phyloP scores from a whole-genome alignment of 345 rosid genomes.

The Balakata baccata region DNA sequence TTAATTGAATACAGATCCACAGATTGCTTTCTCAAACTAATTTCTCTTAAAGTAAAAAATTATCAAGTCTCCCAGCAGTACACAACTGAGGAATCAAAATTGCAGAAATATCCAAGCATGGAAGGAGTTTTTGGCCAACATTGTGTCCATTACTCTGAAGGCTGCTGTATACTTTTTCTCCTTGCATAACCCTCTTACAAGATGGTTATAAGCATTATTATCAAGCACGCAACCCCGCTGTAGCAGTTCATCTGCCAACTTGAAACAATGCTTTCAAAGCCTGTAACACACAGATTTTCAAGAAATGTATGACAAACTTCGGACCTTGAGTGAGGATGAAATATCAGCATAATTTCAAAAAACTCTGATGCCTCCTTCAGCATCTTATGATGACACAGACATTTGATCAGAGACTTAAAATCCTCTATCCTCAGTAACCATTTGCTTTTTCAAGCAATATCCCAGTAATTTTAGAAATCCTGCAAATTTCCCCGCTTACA shows the following conservation, averaged over 20 bases:
- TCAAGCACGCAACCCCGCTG: slow-evolving; percentile 45
- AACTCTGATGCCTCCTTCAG: slow-evolving; percentile 58
- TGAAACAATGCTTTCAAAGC: slow-evolving; percentile 40
- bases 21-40: slow-evolving; percentile 29
- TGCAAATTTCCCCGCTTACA: slow-evolving; percentile 46
- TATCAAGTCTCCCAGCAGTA: slow-evolving; percentile 31
- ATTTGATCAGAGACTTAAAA: slow-evolving; percentile 41
- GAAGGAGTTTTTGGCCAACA: slow-evolving; percentile 39
- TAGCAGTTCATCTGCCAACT: slow-evolving; percentile 45
- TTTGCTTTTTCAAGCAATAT: slow-evolving; percentile 36
- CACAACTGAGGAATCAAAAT: slow-evolving; percentile 54
- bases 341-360: slow-evolving; percentile 45
- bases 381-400: slow-evolving; percentile 46
- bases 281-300: slow-evolving; percentile 49
- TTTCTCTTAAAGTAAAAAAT: slow-evolving; percentile 39
- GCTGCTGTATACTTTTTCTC: slow-evolving; percentile 45
- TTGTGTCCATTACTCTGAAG: slow-evolving; percentile 35
- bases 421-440: slow-evolving; percentile 50
- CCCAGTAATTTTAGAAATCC: slow-evolving; percentile 42
- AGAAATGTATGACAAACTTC: slow-evolving; percentile 38
- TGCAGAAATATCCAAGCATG: slow-evolving; percentile 35
- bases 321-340: slow-evolving; percentile 32
- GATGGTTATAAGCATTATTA: slow-evolving; percentile 38
- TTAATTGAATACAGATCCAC: slow-evolving; percentile 27
- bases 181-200: slow-evolving; percentile 49